phyloP scores from a whole-genome alignment of 495 filamentous ascomycete genomes.

The Penicillium taxi region DNA sequence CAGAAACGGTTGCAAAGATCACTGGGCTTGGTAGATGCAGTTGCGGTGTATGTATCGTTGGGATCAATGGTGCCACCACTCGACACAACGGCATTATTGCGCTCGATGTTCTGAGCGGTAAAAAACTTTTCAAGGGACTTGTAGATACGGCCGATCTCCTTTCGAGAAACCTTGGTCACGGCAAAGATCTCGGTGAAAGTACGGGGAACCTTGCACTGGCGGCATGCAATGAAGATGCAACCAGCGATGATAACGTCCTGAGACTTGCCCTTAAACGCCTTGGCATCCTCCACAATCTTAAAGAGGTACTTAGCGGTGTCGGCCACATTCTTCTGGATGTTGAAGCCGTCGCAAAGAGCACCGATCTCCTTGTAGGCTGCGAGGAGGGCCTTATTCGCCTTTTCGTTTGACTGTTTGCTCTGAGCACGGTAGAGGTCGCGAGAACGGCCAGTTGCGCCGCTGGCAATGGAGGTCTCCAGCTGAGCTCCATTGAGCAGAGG shows the following conservation, averaged over 20 bases:
- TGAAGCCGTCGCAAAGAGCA: constrained; percentile 75
- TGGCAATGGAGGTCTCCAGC: constrained; percentile 83
- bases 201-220: constrained; percentile 74
- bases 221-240: constrained; percentile 95
- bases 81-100: constrained; percentile 40
- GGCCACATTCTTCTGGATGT: constrained; percentile 67
- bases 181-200: constrained; percentile 90
- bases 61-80: constrained; percentile 39
- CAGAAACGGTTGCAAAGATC: constrained; percentile 87
- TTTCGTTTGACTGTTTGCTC: constrained; percentile 77
- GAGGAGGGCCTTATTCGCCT: constrained; percentile 69
- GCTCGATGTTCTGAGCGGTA: constrained; percentile 48
- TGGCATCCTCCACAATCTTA: constrained; percentile 86
- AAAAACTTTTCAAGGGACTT: constrained; percentile 88
- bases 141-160: constrained; percentile 94
- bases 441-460: constrained; percentile 60
- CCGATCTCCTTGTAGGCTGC: constrained; percentile 86
- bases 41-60: constrained; percentile 60
- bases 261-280: constrained; percentile 90
- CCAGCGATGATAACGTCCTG: constrained; percentile 90
- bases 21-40: constrained; percentile 69
- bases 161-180: constrained; percentile 88
- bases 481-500: constrained; percentile 83
- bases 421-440: constrained; percentile 82
- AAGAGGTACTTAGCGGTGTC: constrained; percentile 89